A percentile compares a stretch with the other conserved stretches of the same genome.
phyloP scores from a whole-genome alignment of 768 basidiomycete genomes.

The Chalciporus chontae region DNA sequence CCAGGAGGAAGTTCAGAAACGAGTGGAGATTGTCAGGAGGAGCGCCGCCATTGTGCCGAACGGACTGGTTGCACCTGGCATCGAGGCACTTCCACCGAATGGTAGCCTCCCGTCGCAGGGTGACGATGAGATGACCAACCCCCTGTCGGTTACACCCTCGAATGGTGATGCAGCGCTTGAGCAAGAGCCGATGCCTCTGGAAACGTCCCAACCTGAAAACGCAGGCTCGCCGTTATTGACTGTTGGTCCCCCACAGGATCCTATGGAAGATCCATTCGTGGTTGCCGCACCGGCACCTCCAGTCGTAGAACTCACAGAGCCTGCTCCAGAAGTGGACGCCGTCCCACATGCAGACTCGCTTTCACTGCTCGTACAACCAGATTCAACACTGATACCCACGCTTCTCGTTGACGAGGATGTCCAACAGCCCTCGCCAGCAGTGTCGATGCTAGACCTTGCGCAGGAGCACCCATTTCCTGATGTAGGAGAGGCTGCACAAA shows the following conservation, averaged over 20 bases:
- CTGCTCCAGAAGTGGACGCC: not conserved
- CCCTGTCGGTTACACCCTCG: not conserved
- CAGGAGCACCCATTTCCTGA: not conserved
- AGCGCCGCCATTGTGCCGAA: not conserved
- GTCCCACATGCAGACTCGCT: not conserved
- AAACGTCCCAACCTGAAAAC: not conserved
- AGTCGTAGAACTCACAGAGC: not conserved
- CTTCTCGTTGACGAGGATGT: constrained; percentile 15
- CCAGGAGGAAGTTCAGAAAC: constrained; percentile 48
- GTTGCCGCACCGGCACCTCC: not conserved
- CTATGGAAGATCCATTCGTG: constrained; percentile 11
- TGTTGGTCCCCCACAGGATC: constrained; percentile 2
- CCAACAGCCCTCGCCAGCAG: constrained; percentile 11
- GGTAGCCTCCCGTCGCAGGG: not conserved
- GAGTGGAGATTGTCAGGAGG: constrained; percentile 34
- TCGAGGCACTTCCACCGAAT: not conserved
- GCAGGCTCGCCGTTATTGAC: not conserved
- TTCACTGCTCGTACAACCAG: constrained; percentile 6
- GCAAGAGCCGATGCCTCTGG: not conserved
- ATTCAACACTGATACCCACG: not conserved
- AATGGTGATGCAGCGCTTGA: not conserved
- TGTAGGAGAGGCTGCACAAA: not conserved
- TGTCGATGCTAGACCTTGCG: constrained; percentile 17
- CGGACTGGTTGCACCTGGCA: not conserved
- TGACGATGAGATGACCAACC: not conserved